These are phyloP conservation scores for Suillus subluteus DNA, from an alignment of 768 basidiomycete genomes.

Conservation along the genomic window DNA sequence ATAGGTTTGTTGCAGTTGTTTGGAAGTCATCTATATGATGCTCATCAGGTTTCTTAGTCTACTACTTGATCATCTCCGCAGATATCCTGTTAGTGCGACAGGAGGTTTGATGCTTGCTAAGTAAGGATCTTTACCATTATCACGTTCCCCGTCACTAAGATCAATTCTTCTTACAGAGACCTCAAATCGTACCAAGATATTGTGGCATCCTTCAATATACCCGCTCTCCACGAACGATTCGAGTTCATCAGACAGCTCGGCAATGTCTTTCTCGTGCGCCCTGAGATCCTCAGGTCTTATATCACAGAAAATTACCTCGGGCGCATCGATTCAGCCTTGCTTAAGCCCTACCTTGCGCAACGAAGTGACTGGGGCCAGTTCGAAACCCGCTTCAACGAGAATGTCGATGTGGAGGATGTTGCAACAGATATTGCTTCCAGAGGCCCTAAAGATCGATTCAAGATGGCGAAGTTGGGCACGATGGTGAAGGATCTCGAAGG, in stretches of 20 bases:
- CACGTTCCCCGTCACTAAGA: neutral
- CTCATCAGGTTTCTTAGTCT: conserved; percentile 51
- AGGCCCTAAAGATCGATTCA: conserved; percentile 58
- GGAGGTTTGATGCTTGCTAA: conserved; percentile 98
- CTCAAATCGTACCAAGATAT: conserved; percentile 96
- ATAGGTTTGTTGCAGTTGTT: conserved; percentile 54
- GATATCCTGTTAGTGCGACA: conserved; percentile 95
- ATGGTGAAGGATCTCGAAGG: conserved; percentile 90
- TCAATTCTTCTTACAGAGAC: conserved; percentile 58
- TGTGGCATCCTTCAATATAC: conserved; percentile 79
- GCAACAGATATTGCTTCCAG: conserved; percentile 43
- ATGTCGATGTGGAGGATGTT: conserved; percentile 46
- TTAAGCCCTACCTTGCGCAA: conserved; percentile 89
- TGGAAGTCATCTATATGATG: neutral
- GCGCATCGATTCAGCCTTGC: conserved; percentile 81
- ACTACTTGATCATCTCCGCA: conserved; percentile 91
- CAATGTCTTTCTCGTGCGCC: conserved; percentile 94
- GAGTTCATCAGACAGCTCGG: conserved; percentile 98
- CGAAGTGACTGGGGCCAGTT: conserved; percentile 91
- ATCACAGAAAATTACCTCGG: conserved; percentile 94
- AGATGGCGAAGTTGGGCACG: conserved; percentile 72
- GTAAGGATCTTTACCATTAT: conserved; percentile 47
- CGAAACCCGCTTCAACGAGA: conserved; percentile 77
- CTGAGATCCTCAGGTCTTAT: conserved; percentile 93
- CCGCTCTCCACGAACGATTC: conserved; percentile 89